Percentiles rank a stretch among this genome's conserved stretches.
These are phyloP conservation scores for Pseudogymnoascus sp. DNA, from an alignment of 2,329 filamentous ascomycete genomes.

Conservation along the genomic window DNA sequence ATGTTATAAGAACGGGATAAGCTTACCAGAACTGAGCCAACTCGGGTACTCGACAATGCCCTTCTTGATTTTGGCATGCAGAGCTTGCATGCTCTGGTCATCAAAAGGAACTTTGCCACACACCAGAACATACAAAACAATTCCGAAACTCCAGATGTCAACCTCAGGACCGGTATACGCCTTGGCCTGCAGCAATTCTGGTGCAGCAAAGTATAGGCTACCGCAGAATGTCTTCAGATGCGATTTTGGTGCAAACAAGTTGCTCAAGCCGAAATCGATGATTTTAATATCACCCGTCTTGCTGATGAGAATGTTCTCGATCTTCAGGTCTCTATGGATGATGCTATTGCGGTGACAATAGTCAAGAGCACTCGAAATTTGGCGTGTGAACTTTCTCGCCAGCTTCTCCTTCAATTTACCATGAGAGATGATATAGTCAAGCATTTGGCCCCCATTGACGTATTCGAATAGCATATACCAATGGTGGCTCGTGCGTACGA, in stretches of 20 bases:
- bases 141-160: constrained; percentile 97
- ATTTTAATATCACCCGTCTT: constrained; percentile 99
- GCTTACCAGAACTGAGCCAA: constrained; percentile 75
- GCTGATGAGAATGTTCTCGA: constrained; percentile 98
- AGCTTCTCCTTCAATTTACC: constrained; percentile 97
- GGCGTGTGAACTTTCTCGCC: constrained; percentile 91
- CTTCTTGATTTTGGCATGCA: constrained; percentile 98
- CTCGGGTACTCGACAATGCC: constrained; percentile 91
- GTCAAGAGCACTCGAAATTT: constrained; percentile 93
- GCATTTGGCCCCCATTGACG: constrained; percentile 97
- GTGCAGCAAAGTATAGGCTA: constrained; percentile 94
- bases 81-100: constrained; percentile 96
- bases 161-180: constrained; percentile 96
- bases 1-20: constrained; percentile 12
- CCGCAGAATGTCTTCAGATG: constrained; percentile 96
- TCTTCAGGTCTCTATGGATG: constrained; percentile 94
- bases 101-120: constrained; percentile 98
- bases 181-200: constrained; percentile 85
- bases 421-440: constrained; percentile 99
- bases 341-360: constrained; percentile 98
- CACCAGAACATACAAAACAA: constrained; percentile 92
- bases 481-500: constrained; percentile 91
- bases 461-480: constrained; percentile 99
- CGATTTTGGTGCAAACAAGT: constrained; percentile 78
- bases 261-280: constrained; percentile 96